These are phyloP conservation scores for Cydonia oblonga DNA, from an alignment of 331 rosid genomes.

Conservation along the genomic window DNA sequence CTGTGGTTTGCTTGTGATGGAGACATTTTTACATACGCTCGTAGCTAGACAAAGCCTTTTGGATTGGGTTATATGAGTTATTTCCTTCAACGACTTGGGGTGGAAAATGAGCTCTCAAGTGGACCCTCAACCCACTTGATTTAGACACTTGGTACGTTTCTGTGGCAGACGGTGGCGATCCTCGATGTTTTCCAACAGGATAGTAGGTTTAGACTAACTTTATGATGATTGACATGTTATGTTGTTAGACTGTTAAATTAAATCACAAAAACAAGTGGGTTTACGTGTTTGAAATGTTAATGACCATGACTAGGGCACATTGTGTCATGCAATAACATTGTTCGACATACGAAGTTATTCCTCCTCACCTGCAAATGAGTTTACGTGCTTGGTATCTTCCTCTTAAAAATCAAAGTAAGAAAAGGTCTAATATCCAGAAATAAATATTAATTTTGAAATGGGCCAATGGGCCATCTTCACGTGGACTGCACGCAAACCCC, in stretches of 20 bases:
- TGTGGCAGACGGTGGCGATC: background rate
- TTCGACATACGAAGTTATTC: background rate
- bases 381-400: background rate
- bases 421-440: background rate
- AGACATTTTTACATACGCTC: slow-evolving; percentile 1
- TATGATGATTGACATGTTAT: background rate
- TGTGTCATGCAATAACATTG: background rate
- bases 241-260: background rate
- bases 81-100: background rate
- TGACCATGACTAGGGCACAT: background rate
- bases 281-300: background rate
- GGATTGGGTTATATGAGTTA: background rate
- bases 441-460: background rate
- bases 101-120: background rate
- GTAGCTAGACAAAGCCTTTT: background rate
- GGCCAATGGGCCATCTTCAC: slow-evolving; percentile 28
- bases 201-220: background rate
- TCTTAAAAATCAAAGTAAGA: background rate
- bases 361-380: too few species aligned
- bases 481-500: slow-evolving; percentile 16
- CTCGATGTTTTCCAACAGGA: background rate
- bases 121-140: background rate
- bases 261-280: background rate
- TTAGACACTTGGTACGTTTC: background rate
- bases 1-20: background rate